phyloP scores from a whole-genome alignment of 2,329 filamentous ascomycete species.

The Diatrype stigma region DNA sequence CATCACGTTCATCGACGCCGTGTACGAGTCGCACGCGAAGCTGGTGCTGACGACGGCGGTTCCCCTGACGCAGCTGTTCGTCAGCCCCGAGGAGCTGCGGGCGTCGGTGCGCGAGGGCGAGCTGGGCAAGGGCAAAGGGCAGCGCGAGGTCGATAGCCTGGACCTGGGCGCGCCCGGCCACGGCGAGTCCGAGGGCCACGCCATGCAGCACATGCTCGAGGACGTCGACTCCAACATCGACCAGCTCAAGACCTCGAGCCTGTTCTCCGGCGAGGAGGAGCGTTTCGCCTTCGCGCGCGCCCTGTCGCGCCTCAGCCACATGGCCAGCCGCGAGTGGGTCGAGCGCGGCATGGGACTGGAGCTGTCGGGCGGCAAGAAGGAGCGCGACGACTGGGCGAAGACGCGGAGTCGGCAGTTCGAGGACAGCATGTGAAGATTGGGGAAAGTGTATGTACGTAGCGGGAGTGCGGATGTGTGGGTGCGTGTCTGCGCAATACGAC shows the following conservation, averaged over 20 bases:
- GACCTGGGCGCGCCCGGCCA: neutral
- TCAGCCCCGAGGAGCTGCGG: slow-evolving; percentile 66
- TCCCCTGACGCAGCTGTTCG: slow-evolving; percentile 79
- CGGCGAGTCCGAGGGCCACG: slow-evolving; percentile 50
- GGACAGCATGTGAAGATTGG: slow-evolving; percentile 53
- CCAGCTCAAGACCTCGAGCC: slow-evolving; percentile 75
- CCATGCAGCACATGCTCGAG: slow-evolving; percentile 79
- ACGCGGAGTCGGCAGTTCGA: slow-evolving; percentile 65
- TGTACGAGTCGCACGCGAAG: slow-evolving; percentile 92
- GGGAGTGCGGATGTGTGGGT: no score
- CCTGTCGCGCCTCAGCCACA: slow-evolving; percentile 78
- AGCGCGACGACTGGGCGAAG: slow-evolving; percentile 63
- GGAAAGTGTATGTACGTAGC: neutral
- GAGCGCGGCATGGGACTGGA: slow-evolving; percentile 72
- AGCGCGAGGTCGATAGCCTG: neutral
- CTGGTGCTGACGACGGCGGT: slow-evolving; percentile 88
- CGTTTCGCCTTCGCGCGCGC: slow-evolving; percentile 93
- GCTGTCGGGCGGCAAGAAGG: slow-evolving; percentile 57
- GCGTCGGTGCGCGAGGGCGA: slow-evolving; percentile 50
- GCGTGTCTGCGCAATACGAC: no score
- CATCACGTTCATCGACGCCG: slow-evolving; percentile 95
- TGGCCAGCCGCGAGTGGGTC: slow-evolving; percentile 94
- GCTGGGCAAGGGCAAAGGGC: neutral
- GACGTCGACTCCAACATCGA: slow-evolving; percentile 81
- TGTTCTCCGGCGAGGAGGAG: slow-evolving; percentile 95